Evolutionary conservation across 805 yeast genomes (phyloP).

Genomic region (Candida alai): DNA sequence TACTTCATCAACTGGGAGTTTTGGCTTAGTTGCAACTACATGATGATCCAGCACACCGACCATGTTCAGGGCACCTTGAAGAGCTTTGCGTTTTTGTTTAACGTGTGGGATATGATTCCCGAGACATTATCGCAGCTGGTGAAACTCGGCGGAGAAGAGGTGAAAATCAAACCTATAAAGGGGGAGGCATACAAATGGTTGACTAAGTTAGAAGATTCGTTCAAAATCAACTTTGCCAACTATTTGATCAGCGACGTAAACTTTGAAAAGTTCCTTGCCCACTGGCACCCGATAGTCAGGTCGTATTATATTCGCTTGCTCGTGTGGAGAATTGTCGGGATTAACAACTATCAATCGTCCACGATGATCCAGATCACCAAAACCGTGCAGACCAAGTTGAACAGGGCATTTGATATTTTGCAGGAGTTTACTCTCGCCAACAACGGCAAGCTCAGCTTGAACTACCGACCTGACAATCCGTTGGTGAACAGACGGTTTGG

Average conservation of each 20-base stretch:
- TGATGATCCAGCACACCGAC: slow-evolving; percentile 56
- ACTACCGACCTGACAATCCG: slow-evolving; percentile 36
- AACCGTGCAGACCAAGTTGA: slow-evolving; percentile 28
- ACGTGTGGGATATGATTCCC: slow-evolving; percentile 71
- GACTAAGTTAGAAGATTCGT: slow-evolving; percentile 31
- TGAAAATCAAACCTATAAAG: not conserved
- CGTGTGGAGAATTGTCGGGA: slow-evolving; percentile 59
- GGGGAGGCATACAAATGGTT: slow-evolving; percentile 34
- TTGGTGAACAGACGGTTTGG: slow-evolving; percentile 47
- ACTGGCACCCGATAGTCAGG: slow-evolving; percentile 78
- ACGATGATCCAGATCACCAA: slow-evolving; percentile 26
- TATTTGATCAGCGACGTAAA: slow-evolving; percentile 50
- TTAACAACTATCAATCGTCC: slow-evolving; percentile 36
- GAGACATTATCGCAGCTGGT: slow-evolving; percentile 18
- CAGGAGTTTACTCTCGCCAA: slow-evolving; percentile 24
- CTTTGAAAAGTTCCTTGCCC: slow-evolving; percentile 62
- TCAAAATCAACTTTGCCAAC: slow-evolving; percentile 45
- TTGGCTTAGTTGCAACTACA: slow-evolving; percentile 60
- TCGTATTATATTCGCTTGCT: slow-evolving; percentile 63
- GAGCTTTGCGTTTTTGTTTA: slow-evolving; percentile 62
- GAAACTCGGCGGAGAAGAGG: slow-evolving; percentile 4
- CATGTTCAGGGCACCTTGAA: slow-evolving; percentile 61
- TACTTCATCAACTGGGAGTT: slow-evolving; percentile 62
- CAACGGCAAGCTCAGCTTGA: slow-evolving; percentile 15
- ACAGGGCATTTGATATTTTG: slow-evolving; percentile 21